Percentiles rank a stretch among this genome's conserved stretches.
These are phyloP conservation scores for Aspergillus melleus DNA, from an alignment of 2,329 filamentous ascomycete species.

Conservation along the genomic window DNA sequence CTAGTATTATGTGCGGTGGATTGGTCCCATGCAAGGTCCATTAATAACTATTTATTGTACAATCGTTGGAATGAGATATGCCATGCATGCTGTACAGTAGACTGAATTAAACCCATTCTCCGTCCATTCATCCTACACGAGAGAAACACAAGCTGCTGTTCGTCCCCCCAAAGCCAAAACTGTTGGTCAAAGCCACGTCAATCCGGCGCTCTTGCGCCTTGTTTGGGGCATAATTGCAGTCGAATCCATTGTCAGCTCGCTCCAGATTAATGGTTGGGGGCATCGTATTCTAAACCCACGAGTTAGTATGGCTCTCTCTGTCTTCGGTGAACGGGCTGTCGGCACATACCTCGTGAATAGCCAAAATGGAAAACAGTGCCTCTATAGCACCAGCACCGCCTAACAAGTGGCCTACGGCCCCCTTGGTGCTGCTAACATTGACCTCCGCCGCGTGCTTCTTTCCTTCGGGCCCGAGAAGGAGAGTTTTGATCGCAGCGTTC, in stretches of 20 bases:
- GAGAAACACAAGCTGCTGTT: slow-evolving; percentile 85
- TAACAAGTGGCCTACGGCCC: slow-evolving; percentile 85
- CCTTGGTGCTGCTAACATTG: slow-evolving; percentile 91
- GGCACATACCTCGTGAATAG: slow-evolving; percentile 70
- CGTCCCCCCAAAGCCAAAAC: slow-evolving; percentile 96
- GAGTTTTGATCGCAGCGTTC: slow-evolving; percentile 73
- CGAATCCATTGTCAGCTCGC: slow-evolving; percentile 63
- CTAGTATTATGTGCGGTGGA: background rate
- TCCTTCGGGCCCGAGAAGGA: slow-evolving; percentile 75
- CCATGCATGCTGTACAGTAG: background rate
- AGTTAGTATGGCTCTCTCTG: background rate
- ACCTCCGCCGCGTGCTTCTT: slow-evolving; percentile 62
- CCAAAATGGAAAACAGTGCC: slow-evolving; percentile 78
- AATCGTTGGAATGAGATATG: background rate
- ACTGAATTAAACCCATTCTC: background rate
- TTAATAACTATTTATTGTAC: background rate
- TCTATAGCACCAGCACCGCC: slow-evolving; percentile 91
- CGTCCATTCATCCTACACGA: slow-evolving; percentile 10
- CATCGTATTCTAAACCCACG: slow-evolving; percentile 62
- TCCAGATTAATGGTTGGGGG: slow-evolving; percentile 86
- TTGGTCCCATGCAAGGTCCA: background rate
- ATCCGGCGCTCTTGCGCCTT: slow-evolving; percentile 69
- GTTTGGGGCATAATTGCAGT: slow-evolving; percentile 83
- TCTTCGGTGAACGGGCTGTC: background rate
- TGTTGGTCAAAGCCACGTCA: slow-evolving; percentile 81